A percentile compares a stretch with the other conserved stretches of the same genome.
Conservation (phyloP, 306 rosid species). For the Purshia tridentata region DNA sequence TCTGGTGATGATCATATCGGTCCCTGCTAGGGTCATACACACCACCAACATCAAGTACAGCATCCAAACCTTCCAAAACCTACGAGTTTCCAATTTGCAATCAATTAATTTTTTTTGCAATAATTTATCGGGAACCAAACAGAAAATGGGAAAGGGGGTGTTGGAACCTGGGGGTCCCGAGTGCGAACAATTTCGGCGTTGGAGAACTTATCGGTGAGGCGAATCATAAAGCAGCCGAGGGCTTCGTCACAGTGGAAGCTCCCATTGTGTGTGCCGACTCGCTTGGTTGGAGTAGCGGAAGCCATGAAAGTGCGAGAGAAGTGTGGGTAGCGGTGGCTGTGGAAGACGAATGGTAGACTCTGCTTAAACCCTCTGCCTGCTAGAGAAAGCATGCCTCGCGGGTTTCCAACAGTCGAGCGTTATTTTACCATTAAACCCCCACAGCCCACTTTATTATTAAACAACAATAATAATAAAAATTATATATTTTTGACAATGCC, state of each 20-base stretch:
- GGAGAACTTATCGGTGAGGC: constrained; percentile 67
- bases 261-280: constrained; percentile 94
- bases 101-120: neutral
- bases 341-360: neutral
- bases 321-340: constrained; percentile 1
- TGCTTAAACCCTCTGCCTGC: constrained; percentile 19
- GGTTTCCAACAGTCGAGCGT: neutral
- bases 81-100: constrained; percentile 13
- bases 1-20: constrained; percentile 97
- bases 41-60: constrained; percentile 98
- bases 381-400: constrained; percentile 26
- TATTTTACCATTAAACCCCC: neutral
- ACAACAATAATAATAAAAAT: too few species aligned
- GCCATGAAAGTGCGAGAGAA: constrained; percentile 14
- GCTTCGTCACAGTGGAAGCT: constrained; percentile 99
- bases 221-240: constrained; percentile 99
- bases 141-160: neutral
- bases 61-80: constrained; percentile 88
- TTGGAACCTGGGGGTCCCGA: constrained; percentile 69
- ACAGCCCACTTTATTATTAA: neutral
- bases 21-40: constrained; percentile 72
- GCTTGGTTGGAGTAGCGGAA: constrained; percentile 36
- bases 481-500: too few species aligned
- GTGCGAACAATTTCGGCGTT: constrained; percentile 81
- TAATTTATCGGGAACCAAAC: constrained; percentile 7